phyloP scores from a whole-genome alignment of 257 asterid species.

The Voacanga thouarsii region DNA sequence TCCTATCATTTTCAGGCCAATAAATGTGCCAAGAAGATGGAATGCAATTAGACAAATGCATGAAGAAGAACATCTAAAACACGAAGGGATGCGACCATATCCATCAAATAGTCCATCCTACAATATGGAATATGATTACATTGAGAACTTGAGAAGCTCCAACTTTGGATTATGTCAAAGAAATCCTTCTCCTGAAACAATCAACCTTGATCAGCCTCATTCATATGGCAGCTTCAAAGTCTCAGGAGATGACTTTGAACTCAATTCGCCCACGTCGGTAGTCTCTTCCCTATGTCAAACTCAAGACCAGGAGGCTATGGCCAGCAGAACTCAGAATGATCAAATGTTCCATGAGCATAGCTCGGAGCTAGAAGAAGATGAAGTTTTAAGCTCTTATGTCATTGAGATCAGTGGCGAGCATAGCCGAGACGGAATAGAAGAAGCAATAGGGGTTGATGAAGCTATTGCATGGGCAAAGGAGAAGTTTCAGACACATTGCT shows the following conservation, averaged over 20 bases:
- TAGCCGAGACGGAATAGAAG: slow-evolving; percentile 43
- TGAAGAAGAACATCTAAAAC: slow-evolving; percentile 37
- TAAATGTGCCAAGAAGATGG: slow-evolving; percentile 54
- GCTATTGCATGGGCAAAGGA: slow-evolving; percentile 88
- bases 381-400: slow-evolving; percentile 65
- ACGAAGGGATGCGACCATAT: slow-evolving; percentile 32
- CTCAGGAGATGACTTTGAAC: slow-evolving; percentile 45
- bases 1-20: slow-evolving; percentile 42
- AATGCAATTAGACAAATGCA: slow-evolving; percentile 26
- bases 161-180: slow-evolving; percentile 41
- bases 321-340: slow-evolving; percentile 25
- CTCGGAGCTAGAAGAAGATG: slow-evolving; percentile 48
- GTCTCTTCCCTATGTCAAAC: slow-evolving; percentile 49
- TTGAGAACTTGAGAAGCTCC: slow-evolving; percentile 33
- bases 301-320: slow-evolving; percentile 28
- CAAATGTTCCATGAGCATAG: slow-evolving; percentile 18
- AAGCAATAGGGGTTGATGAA: slow-evolving; percentile 69
- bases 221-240: slow-evolving; percentile 42
- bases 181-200: slow-evolving; percentile 65
- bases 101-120: slow-evolving; percentile 26
- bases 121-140: slow-evolving; percentile 24
- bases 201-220: slow-evolving; percentile 39
- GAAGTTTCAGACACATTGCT: slow-evolving; percentile 48
- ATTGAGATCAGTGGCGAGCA: slow-evolving; percentile 55
- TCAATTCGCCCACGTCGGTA: slow-evolving; percentile 49